phyloP scores from a whole-genome alignment of 495 filamentous ascomycete species.

The Penicillium manginii region DNA sequence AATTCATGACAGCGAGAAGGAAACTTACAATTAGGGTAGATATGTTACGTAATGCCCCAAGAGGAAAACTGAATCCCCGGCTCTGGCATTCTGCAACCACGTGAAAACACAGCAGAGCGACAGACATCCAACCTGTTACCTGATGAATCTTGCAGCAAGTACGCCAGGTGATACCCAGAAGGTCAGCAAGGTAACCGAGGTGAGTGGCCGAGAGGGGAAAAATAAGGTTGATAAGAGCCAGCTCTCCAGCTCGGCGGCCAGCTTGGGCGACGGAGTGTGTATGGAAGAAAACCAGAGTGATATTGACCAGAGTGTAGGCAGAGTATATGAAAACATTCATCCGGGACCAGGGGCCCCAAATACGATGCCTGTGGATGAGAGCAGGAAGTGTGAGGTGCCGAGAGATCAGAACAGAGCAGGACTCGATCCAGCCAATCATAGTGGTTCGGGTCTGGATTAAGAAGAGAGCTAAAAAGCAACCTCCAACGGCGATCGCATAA shows the following conservation, averaged over 20 bases:
- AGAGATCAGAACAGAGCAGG: neutral
- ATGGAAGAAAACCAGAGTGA: neutral
- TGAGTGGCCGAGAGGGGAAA: conserved; percentile 27
- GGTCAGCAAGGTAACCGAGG: conserved; percentile 29
- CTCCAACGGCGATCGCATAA: neutral
- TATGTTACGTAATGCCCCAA: neutral
- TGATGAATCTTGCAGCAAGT: conserved; percentile 28
- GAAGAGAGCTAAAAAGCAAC: neutral
- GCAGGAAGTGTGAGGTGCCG: neutral
- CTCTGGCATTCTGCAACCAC: neutral
- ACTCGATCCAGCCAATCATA: conserved; percentile 11
- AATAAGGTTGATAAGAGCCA: conserved; percentile 26
- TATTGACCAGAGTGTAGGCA: neutral
- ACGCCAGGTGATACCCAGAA: conserved; percentile 24
- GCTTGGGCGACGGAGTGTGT: neutral
- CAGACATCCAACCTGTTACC: conserved; percentile 23
- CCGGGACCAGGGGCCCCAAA: neutral
- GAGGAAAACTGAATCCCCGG: neutral
- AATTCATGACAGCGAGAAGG: neutral
- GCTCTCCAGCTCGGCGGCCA: conserved; percentile 22
- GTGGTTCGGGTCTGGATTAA: neutral
- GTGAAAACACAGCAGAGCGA: conserved; percentile 25
- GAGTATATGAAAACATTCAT: neutral
- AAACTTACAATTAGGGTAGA: neutral
- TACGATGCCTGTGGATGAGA: neutral